phyloP scores from a whole-genome alignment of 2,329 filamentous ascomycete species.

The Bipolaris gigantea region DNA sequence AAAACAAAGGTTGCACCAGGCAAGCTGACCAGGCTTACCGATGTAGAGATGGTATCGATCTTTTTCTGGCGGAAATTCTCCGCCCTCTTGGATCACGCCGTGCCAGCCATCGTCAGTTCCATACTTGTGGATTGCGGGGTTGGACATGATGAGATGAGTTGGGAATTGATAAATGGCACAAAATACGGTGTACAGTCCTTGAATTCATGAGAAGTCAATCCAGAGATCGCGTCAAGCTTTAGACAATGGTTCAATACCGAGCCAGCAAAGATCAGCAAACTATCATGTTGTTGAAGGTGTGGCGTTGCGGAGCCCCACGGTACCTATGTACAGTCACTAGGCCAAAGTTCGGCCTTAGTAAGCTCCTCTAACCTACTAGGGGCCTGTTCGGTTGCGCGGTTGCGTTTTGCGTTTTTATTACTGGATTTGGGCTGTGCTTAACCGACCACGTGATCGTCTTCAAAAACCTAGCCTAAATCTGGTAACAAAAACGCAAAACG shows the following conservation, averaged over 20 bases:
- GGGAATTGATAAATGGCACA: background rate
- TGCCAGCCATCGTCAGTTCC: conserved; percentile 55
- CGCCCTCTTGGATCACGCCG: conserved; percentile 52
- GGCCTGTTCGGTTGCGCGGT: no score
- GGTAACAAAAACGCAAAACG: no score
- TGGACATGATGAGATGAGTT: conserved; percentile 5
- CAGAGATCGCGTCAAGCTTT: background rate
- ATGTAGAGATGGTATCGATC: conserved; percentile 61
- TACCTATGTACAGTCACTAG: background rate
- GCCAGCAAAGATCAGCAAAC: background rate
- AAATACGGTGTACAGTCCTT: background rate
- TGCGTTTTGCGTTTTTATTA: no score
- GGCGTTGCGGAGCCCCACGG: conserved; percentile 7
- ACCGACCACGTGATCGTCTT: no score
- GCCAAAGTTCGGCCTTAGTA: no score
- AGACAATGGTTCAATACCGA: background rate
- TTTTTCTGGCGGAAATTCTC: conserved; percentile 54
- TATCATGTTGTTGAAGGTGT: conserved; percentile 5
- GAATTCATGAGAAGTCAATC: background rate
- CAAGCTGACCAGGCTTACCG: conserved; percentile 37
- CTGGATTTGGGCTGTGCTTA: no score
- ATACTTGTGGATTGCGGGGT: conserved; percentile 38
- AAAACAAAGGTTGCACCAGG: no score
- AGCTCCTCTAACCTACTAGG: no score
- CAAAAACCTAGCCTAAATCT: no score